These are phyloP conservation scores for Aspergillus novofumigatus DNA, from an alignment of 2,329 filamentous ascomycete genomes.

Conservation along the genomic window DNA sequence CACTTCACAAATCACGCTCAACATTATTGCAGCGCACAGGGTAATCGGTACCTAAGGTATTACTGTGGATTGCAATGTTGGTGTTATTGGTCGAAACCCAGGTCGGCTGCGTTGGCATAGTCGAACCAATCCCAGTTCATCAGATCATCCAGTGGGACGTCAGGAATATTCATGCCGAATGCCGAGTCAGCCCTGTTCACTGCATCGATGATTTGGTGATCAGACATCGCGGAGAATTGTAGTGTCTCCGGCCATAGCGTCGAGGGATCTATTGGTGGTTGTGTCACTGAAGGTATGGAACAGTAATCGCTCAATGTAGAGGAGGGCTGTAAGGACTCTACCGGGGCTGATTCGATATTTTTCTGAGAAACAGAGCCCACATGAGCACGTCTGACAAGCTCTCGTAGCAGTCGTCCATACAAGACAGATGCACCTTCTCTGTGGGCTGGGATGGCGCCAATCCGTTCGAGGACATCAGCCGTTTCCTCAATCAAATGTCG, in stretches of 20 bases:
- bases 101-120: slow-evolving; percentile 30
- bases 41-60: neutral
- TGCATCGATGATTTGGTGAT: slow-evolving; percentile 63
- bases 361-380: slow-evolving; percentile 15
- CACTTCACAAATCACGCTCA: neutral
- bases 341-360: slow-evolving; percentile 8
- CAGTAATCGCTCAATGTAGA: slow-evolving; percentile 15
- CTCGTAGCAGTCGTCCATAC: slow-evolving; percentile 54
- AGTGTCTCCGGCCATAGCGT: slow-evolving; percentile 49
- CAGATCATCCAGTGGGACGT: slow-evolving; percentile 58
- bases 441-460: slow-evolving; percentile 62
- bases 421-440: slow-evolving; percentile 62
- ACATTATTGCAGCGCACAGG: neutral
- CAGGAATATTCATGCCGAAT: slow-evolving; percentile 53
- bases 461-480: slow-evolving; percentile 63
- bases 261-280: slow-evolving; percentile 25
- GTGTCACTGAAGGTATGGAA: slow-evolving; percentile 18
- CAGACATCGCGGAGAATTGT: slow-evolving; percentile 66
- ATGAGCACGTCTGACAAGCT: slow-evolving; percentile 41
- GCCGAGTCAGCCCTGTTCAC: slow-evolving; percentile 60
- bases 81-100: slow-evolving; percentile 5
- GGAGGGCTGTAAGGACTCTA: slow-evolving; percentile 11
- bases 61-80: neutral
- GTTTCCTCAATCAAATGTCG: slow-evolving; percentile 64
- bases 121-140: slow-evolving; percentile 57